phyloP scores from a whole-genome alignment of 331 rosid genomes.

The Malus hybrid region DNA sequence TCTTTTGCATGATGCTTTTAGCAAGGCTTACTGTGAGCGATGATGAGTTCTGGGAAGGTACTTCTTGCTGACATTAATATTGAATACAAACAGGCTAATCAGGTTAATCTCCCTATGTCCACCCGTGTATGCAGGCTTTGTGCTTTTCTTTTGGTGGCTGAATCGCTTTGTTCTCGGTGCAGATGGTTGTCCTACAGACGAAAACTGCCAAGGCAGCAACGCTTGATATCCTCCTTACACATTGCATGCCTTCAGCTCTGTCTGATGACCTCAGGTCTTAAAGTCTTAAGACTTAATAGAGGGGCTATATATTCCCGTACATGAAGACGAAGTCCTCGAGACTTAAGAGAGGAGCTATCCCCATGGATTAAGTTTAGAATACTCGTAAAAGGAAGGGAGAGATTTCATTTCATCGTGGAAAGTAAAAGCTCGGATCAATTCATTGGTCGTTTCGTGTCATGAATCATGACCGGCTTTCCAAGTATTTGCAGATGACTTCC shows the following conservation, averaged over 20 bases:
- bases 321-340: neutral
- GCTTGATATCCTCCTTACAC: slow-evolving; percentile 55
- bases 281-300: slow-evolving; percentile 28
- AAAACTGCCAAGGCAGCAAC: slow-evolving; percentile 59
- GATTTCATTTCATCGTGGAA: no score
- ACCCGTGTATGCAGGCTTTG: neutral
- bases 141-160: neutral
- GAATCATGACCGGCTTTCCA: no score
- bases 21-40: slow-evolving; percentile 74
- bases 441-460: no score
- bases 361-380: no score
- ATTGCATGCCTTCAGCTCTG: slow-evolving; percentile 62
- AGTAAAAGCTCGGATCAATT: no score
- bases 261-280: slow-evolving; percentile 43
- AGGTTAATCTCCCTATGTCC: neutral
- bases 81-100: slow-evolving; percentile 4
- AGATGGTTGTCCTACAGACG: slow-evolving; percentile 53
- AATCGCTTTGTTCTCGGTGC: slow-evolving; percentile 9
- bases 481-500: no score
- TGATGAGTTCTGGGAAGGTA: slow-evolving; percentile 83
- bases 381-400: no score
- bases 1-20: slow-evolving; percentile 25
- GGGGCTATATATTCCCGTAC: neutral
- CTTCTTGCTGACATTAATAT: slow-evolving; percentile 25
- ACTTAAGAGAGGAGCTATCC: no score